Conservation (phyloP, 2,329 filamentous ascomycete species). For the Fusarium paranaense region DNA sequence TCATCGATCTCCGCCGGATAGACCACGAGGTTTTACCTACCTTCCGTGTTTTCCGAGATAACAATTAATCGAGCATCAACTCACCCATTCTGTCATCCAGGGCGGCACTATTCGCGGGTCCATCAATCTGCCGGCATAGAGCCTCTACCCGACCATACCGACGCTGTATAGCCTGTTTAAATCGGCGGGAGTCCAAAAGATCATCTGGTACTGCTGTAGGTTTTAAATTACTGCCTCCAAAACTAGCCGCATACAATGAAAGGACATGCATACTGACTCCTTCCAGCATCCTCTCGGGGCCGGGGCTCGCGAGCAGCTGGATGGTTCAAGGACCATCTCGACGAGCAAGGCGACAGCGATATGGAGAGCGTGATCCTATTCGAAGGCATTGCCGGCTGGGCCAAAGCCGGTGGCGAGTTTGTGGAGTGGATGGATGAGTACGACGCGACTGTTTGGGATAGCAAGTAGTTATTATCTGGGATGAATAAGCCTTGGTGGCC, state of each 20-base stretch:
- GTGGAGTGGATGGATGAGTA: constrained; percentile 61
- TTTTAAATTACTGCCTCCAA: constrained; percentile 2
- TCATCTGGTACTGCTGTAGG: constrained; percentile 64
- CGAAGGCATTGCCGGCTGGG: constrained; percentile 69
- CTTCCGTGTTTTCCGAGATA: not conserved
- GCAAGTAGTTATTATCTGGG: not conserved
- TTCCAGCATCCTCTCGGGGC: constrained; percentile 64
- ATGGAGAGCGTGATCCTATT: constrained; percentile 62
- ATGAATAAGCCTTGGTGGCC: not conserved
- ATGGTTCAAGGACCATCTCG: constrained; percentile 67
- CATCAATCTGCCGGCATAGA: constrained; percentile 64
- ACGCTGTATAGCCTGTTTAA: constrained; percentile 57
- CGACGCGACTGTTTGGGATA: constrained; percentile 33
- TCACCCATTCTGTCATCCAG: constrained; percentile 45
- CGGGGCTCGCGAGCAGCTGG: constrained; percentile 65
- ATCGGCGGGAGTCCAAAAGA: constrained; percentile 51
- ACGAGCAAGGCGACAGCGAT: constrained; percentile 50
- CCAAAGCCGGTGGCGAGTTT: constrained; percentile 58
- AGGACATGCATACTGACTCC: no score
- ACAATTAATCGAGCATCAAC: not conserved
- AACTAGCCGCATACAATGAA: not conserved
- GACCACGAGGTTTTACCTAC: constrained; percentile 54
- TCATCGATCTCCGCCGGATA: constrained; percentile 57
- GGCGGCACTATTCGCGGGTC: constrained; percentile 67
- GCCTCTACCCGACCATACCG: constrained; percentile 56